Base-by-base conservation (phyloP, 1,139 yeast genomes). In the Geotrichum phurueaensis region DNA sequence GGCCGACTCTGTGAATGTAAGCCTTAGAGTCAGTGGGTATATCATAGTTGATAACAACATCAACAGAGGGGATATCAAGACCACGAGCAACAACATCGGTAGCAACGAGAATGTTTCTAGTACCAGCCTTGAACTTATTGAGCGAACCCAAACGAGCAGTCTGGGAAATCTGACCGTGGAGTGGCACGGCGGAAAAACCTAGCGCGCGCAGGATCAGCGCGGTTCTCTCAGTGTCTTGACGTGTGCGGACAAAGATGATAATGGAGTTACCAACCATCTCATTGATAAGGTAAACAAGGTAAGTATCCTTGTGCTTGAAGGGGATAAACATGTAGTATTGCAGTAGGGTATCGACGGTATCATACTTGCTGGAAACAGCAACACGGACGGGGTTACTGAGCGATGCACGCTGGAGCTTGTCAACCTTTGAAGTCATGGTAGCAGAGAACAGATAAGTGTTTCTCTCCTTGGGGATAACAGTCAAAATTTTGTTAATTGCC, bases 81-180 rank as follows among this genome's bases (percentile, higher is more conserved):
- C 99, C 99, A 77, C 99, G 84, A 1, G 99, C 97, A 12, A 98
- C 99, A 53, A 94, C 99, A 76, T 94, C 98, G 0, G 99, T 94
- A 12, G 99, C 99, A 7, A 94, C 91, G 58, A 94, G 78, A 61
- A 95, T 91, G 63, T 84, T 83, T 66, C 91, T 83, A 54, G 83
- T 82, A 4, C 97, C 97, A 1, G 95, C 81, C 71, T 92, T 90
- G 79, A 94, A 94, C 71, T 92, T 87, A 76, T 91, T 95, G 66
- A 94, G 79, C 0, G 98, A 94, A 13, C 97, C 97, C 59, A 94
- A 81, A 71, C 99, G 83, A 68, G 95, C 96, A 20, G 95, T 83
- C 74, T 94, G 99, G 7, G 96, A 81, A 72, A 94, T 79, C 73
- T 92, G 97, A 39, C 99, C 99, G 70, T 94, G 97, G 62, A 95